Evolutionary conservation across 2,329 filamentous ascomycete genomes (phyloP).

Genomic region (Exserohilum turcica): DNA sequence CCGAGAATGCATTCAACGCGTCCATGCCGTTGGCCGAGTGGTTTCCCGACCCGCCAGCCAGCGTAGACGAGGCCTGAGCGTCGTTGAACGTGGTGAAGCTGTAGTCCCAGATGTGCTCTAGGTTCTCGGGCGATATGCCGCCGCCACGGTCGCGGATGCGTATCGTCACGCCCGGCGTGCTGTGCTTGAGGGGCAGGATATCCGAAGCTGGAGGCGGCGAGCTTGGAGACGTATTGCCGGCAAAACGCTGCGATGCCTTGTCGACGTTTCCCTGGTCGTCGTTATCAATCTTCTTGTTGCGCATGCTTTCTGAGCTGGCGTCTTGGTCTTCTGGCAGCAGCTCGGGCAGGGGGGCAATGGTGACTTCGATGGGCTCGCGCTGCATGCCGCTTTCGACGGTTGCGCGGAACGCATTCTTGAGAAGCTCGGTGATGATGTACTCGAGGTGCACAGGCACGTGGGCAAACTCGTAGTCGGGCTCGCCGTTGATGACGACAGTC

Average conservation of each 20-base stretch:
- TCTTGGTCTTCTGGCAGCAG: slow-evolving; percentile 39
- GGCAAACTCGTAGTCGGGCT: slow-evolving; percentile 85
- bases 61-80: slow-evolving; percentile 57
- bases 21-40: slow-evolving; percentile 55
- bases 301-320: slow-evolving; percentile 13
- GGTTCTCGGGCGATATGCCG: slow-evolving; percentile 82
- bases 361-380: slow-evolving; percentile 84
- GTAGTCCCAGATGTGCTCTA: slow-evolving; percentile 93
- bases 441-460: slow-evolving; percentile 96
- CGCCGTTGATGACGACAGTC: slow-evolving; percentile 78
- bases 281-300: slow-evolving; percentile 29
- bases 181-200: slow-evolving; percentile 53
- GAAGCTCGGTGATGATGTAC: slow-evolving; percentile 93
- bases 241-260: slow-evolving; percentile 38
- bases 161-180: slow-evolving; percentile 85
- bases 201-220: slow-evolving; percentile 37
- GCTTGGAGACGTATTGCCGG: slow-evolving; percentile 26
- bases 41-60: slow-evolving; percentile 41
- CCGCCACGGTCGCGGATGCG: slow-evolving; percentile 94
- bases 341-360: slow-evolving; percentile 75
- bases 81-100: slow-evolving; percentile 94
- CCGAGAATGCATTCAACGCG: slow-evolving; percentile 76
- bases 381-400: slow-evolving; percentile 84
- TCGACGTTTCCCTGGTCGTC: slow-evolving; percentile 41
- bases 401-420: slow-evolving; percentile 96